Evolutionary conservation across 192 early-diverging fungal genomes (phyloP), one percentile per base, ranked within the genome.

Genomic region (Thoreauomyces humboldtii): DNA sequence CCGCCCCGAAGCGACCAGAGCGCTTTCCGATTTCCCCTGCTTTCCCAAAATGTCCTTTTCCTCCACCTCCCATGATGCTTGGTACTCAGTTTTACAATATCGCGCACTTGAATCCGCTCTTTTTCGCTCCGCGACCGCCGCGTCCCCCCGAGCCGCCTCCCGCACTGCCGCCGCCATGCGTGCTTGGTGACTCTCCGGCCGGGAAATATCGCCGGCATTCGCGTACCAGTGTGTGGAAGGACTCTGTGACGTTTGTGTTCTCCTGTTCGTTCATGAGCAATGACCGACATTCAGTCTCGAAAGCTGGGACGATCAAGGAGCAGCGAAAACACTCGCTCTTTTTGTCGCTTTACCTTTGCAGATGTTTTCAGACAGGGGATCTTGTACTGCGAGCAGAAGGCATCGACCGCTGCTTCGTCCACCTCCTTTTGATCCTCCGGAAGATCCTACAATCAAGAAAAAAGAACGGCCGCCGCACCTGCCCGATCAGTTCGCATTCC

Each of bases 321-420:
- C 14, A 51, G 22, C 11, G 24, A 51, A 51, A 51, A 51, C 11
- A 25, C 9, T 51, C 12, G 12, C 12, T 51, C n/a, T n/a, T n/a
- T n/a, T n/a, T n/a, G n/a, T n/a, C n/a, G n/a, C n/a, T n/a, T n/a
- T 57, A 82, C 81, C 67, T 85, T 85, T 24, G 83, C 83, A 36
- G 81, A 83, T 57, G 83, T 83, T 36, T 71, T 69, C 11, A 81
- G 56, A 33, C 72, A 75, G 19, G 81, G 83, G 33, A 85, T 73
- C 54, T 83, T 83, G 34, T 63, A 54, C 42, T 69, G 53, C n/a
- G 50, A 15, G 61, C 73, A 74, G 54, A 61, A 81, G 7, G 57
- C 33, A 34, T 67, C 38, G 12, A 78, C 76, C 17, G 45, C 56
- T n/a, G 52, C 61, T 24, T 65, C 56, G 29, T 72, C 72, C 25